phyloP scores from a whole-genome alignment of 2,329 filamentous ascomycete genomes.

The Botrytis porri region DNA sequence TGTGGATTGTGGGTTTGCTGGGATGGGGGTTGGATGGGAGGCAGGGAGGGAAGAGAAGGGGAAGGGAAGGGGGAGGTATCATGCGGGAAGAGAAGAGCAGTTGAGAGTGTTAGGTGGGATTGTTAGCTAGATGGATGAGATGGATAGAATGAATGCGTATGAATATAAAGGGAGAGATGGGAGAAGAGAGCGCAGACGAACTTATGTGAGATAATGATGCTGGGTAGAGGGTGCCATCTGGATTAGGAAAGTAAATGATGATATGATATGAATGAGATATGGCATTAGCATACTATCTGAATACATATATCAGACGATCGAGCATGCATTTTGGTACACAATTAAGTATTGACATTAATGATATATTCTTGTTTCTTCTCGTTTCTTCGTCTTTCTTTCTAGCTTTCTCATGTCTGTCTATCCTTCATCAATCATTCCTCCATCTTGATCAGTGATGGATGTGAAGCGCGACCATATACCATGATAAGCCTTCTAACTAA shows the following conservation, averaged over 20 bases:
- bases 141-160: not conserved
- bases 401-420: not conserved
- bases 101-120: not conserved
- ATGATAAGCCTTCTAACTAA: not conserved
- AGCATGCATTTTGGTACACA: not conserved
- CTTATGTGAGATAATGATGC: not conserved
- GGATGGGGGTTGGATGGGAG: not conserved
- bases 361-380: not conserved
- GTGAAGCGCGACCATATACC: not conserved
- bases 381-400: not conserved
- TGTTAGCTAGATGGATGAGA: not conserved
- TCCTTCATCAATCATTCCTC: not conserved
- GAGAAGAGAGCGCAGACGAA: not conserved
- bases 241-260: not conserved
- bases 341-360: slow-evolving; percentile 2
- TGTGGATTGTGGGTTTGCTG: not conserved
- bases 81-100: not conserved
- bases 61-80: not conserved
- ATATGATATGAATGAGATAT: not conserved
- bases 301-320: not conserved
- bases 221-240: not conserved
- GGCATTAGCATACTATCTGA: not conserved
- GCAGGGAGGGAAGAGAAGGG: not conserved
- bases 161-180: not conserved
- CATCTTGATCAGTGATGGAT: not conserved